Percentiles rank a stretch among this genome's conserved stretches.
Evolutionary conservation across 345 rosid species (phyloP).

Genomic region (Salix koriyanagi): DNA sequence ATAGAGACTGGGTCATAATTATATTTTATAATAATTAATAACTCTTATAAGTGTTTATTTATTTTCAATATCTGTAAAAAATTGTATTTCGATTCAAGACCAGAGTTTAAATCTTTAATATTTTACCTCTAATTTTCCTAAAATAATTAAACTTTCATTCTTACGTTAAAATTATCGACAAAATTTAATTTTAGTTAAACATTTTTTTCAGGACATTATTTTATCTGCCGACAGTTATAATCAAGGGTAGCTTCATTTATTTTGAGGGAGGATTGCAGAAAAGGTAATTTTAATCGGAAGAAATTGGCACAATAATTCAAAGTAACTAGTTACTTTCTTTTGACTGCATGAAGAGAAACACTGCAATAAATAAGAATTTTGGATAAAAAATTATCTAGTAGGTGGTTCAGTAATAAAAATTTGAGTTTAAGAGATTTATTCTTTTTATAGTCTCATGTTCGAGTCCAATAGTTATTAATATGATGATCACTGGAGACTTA

Average conservation of each 20-base stretch:
- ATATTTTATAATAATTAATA: too few relatives aligned
- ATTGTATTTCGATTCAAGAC: neutral
- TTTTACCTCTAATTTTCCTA: neutral
- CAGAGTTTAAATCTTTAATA: neutral
- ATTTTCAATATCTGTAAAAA: neutral
- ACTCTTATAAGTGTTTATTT: too few relatives aligned
- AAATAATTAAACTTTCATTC: too few relatives aligned
- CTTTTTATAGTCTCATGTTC: too few relatives aligned
- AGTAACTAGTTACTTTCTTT: neutral
- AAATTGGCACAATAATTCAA: neutral
- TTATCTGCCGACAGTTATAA: neutral
- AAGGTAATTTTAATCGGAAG: neutral
- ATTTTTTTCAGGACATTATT: neutral
- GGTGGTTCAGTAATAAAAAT: too few relatives aligned
- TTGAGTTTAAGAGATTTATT: too few relatives aligned
- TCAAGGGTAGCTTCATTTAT: too few relatives aligned
- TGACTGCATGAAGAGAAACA: neutral
- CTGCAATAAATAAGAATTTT: too few relatives aligned
- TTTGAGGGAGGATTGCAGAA: neutral
- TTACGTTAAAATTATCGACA: too few relatives aligned
- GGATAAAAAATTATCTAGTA: too few relatives aligned
- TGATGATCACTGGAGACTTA: accelerated
- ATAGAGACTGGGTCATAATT: neutral
- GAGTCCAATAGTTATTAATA: accelerated
- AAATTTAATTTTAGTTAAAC: too few relatives aligned